A percentile compares a stretch with the other conserved stretches of the same genome.
phyloP scores from a whole-genome alignment of 805 yeast genomes.

The Nakazawaea ernobii region DNA sequence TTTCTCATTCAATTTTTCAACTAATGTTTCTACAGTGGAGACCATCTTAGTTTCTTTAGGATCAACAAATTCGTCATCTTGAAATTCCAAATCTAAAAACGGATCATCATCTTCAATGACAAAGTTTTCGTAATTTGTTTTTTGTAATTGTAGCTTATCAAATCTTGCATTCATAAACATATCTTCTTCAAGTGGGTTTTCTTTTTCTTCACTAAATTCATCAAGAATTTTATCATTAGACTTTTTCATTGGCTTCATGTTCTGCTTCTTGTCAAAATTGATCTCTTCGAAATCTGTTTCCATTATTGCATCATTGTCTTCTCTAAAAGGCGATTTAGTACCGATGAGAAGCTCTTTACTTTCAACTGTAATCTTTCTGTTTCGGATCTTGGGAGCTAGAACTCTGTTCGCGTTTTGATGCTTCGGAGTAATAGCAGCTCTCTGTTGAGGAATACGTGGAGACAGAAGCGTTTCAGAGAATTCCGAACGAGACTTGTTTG shows the following conservation, averaged over 20 bases:
- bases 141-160: not conserved
- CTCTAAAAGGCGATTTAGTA: slow-evolving; percentile 10
- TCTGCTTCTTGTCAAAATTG: slow-evolving; percentile 20
- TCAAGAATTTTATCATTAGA: slow-evolving; percentile 1
- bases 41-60: slow-evolving; percentile 1
- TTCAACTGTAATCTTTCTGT: not conserved
- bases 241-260: not conserved
- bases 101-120: slow-evolving; percentile 4
- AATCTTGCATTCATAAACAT: not conserved
- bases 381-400: slow-evolving; percentile 1
- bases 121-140: not conserved
- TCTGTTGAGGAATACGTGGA: not conserved
- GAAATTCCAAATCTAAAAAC: not conserved
- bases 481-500: not conserved
- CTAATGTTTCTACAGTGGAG: slow-evolving; percentile 1
- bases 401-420: slow-evolving; percentile 2
- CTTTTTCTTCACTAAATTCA: not conserved
- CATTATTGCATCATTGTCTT: slow-evolving; percentile 5
- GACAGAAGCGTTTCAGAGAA: not conserved
- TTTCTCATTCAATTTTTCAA: slow-evolving; percentile 2
- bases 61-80: slow-evolving; percentile 5
- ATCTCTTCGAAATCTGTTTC: slow-evolving; percentile 27
- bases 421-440: not conserved
- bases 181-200: not conserved
- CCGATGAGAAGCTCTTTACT: slow-evolving; percentile 5